phyloP scores from a whole-genome alignment of 73 alveolate genomes.

The Tetrahymena thermophila region DNA sequence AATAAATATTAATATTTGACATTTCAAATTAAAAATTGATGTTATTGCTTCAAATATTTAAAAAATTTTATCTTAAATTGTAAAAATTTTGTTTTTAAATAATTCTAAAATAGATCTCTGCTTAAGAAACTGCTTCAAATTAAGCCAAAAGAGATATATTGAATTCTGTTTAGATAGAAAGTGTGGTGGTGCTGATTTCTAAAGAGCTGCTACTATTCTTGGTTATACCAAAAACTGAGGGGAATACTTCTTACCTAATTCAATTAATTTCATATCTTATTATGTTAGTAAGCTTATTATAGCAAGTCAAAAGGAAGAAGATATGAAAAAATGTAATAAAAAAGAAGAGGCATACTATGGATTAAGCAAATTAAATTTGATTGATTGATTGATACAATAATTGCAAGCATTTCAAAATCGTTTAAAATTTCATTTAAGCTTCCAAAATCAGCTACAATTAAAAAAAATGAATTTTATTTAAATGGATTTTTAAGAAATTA shows the following conservation, averaged over 20 bases:
- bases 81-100: not conserved
- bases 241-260: not conserved
- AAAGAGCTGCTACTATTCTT: constrained; percentile 22
- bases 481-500: not conserved
- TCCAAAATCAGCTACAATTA: not conserved
- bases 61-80: not conserved
- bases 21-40: not conserved
- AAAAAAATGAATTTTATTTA: too few species aligned
- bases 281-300: not conserved
- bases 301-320: constrained; percentile 1
- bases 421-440: not conserved
- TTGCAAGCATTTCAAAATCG: not conserved
- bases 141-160: constrained; percentile 23
- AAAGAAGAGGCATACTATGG: not conserved
- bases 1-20: not conserved
- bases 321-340: not conserved
- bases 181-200: constrained; percentile 19
- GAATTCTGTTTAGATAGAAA: constrained; percentile 34
- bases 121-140: constrained; percentile 40
- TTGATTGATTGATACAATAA: not conserved
- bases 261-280: not conserved
- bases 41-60: not conserved
- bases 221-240: constrained; percentile 19
- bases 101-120: constrained; percentile 26
- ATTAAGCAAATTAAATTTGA: not conserved